Conservation (phyloP, 371 early-diverging fungal genomes). For the Chytridium lagenaria region DNA sequence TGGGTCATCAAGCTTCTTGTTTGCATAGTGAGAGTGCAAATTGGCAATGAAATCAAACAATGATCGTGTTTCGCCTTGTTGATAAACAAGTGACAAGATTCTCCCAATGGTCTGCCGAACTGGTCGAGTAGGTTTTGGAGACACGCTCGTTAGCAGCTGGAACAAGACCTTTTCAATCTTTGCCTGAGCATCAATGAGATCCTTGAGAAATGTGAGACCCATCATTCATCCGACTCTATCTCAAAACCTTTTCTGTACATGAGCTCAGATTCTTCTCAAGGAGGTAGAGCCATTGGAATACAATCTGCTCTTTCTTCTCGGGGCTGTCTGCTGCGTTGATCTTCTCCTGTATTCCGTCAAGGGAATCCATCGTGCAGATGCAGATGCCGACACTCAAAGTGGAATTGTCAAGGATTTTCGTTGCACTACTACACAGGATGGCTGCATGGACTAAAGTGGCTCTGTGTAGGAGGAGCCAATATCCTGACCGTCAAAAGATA, state of each 20-base stretch:
- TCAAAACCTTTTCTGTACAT: not conserved
- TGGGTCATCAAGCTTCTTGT: constrained; percentile 68
- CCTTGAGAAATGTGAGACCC: constrained; percentile 24
- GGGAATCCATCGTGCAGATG: not conserved
- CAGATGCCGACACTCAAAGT: too few relatives aligned
- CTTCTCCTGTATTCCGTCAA: constrained; percentile 50
- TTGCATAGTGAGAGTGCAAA: constrained; percentile 66
- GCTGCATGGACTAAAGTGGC: too few relatives aligned
- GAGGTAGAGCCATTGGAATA: constrained; percentile 80
- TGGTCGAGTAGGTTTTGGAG: constrained; percentile 77
- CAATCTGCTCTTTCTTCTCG: constrained; percentile 77
- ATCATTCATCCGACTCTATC: not conserved
- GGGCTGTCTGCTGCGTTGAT: constrained; percentile 63
- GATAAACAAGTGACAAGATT: constrained; percentile 73
- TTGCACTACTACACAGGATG: too few relatives aligned
- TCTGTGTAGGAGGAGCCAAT: too few relatives aligned
- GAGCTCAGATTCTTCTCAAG: constrained; percentile 66
- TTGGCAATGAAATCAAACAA: constrained; percentile 80
- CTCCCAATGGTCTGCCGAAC: constrained; percentile 78
- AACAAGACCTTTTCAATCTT: constrained; percentile 73
- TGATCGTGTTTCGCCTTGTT: constrained; percentile 72
- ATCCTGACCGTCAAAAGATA: too few relatives aligned
- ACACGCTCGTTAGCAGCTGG: constrained; percentile 64
- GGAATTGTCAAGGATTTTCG: too few relatives aligned
- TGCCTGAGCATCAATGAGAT: constrained; percentile 68